Evolutionary conservation across 2,329 filamentous ascomycete species (phyloP).

Genomic region (Aspergillus sp.): DNA sequence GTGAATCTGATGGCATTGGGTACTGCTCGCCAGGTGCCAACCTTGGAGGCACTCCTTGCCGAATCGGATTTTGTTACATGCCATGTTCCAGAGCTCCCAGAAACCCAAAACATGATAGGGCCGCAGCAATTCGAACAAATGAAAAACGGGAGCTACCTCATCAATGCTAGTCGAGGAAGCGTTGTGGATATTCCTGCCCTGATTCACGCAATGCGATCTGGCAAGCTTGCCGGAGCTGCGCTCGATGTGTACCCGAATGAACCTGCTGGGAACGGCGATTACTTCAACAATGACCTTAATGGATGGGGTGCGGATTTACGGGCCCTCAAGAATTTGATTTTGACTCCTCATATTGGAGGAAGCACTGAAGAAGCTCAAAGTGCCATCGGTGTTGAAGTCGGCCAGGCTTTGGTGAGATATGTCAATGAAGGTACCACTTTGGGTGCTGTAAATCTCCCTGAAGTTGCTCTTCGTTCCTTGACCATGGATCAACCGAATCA

Average conservation of each 20-base stretch:
- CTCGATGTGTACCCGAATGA: conserved; percentile 94
- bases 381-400: conserved; percentile 91
- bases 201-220: conserved; percentile 77
- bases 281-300: conserved; percentile 84
- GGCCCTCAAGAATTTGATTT: conserved; percentile 81
- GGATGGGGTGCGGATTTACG: conserved; percentile 80
- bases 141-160: conserved; percentile 88
- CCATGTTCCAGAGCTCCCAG: conserved; percentile 87
- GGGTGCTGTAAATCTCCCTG: conserved; percentile 94
- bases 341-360: conserved; percentile 95
- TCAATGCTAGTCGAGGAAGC: conserved; percentile 91
- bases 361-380: conserved; percentile 97
- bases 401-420: conserved; percentile 81
- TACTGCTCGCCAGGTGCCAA: conserved; percentile 76
- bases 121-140: conserved; percentile 73
- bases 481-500: conserved; percentile 86
- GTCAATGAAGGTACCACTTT: conserved; percentile 92
- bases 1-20: conserved; percentile 92
- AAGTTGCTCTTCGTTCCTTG: conserved; percentile 82
- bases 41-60: conserved; percentile 69
- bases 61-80: conserved; percentile 88
- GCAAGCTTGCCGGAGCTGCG: conserved; percentile 89
- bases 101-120: conserved; percentile 93
- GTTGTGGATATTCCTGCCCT: conserved; percentile 93
- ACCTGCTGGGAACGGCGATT: conserved; percentile 88